These are phyloP conservation scores for Gastrodia elata DNA, from an alignment of 106 monocot species.

Conservation along the genomic window DNA sequence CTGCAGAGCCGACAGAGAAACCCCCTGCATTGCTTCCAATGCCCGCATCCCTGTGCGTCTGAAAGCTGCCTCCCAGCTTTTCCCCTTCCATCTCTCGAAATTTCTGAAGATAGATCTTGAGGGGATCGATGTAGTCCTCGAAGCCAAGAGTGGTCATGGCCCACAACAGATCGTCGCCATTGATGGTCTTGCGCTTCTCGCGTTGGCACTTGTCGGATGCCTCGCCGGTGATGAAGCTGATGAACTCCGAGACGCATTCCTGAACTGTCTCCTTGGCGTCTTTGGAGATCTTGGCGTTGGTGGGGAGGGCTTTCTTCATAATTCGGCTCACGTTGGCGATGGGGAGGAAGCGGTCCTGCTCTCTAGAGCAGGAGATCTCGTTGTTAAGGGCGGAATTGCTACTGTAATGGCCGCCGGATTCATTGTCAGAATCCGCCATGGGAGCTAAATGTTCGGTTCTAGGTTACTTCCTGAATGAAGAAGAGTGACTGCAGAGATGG, in stretches of 20 bases:
- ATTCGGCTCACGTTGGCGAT: constrained; percentile 53
- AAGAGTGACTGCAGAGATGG: background rate
- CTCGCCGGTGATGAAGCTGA: constrained; percentile 48
- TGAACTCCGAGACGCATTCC: constrained; percentile 51
- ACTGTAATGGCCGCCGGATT: constrained; percentile 14
- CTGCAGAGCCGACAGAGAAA: background rate
- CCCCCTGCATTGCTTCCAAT: constrained; percentile 15
- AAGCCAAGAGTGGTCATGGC: constrained; percentile 78
- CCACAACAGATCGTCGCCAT: constrained; percentile 72
- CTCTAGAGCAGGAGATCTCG: constrained; percentile 19
- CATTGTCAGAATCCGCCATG: constrained; percentile 22
- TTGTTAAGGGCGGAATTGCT: constrained; percentile 12
- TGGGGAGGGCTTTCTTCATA: constrained; percentile 47
- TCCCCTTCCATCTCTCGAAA: constrained; percentile 63
- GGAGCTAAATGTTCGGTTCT: background rate
- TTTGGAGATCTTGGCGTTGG: constrained; percentile 49
- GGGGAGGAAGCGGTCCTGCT: constrained; percentile 44
- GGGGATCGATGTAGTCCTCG: constrained; percentile 62
- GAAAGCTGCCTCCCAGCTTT: constrained; percentile 13
- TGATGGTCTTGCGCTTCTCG: constrained; percentile 56
- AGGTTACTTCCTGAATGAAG: background rate
- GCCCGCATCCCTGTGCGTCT: constrained; percentile 2
- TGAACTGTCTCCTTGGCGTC: constrained; percentile 49
- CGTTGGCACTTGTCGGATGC: constrained; percentile 54
- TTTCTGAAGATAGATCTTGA: constrained; percentile 58